phyloP scores from a whole-genome alignment of 495 filamentous ascomycete genomes.

The Xylona heveae region DNA sequence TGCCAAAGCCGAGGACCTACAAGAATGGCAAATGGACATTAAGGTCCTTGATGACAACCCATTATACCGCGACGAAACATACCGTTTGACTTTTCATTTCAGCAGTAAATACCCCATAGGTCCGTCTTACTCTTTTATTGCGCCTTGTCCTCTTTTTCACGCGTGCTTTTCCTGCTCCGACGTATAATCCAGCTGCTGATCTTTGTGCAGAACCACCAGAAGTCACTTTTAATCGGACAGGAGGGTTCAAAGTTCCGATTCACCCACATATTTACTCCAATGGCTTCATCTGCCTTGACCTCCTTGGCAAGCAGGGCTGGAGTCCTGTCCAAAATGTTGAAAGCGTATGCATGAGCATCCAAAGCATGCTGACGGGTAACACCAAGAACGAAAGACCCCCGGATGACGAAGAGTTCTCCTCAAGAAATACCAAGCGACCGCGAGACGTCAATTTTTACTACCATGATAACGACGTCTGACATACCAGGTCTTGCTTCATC shows the following conservation, averaged over 20 bases:
- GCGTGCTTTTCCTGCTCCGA: background rate
- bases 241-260: conserved; percentile 63
- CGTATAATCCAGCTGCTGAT: background rate
- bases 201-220: conserved; percentile 57
- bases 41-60: conserved; percentile 79
- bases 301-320: conserved; percentile 77
- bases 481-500: no score
- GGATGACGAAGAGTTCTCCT: conserved; percentile 71
- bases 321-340: conserved; percentile 92
- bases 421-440: conserved; percentile 51
- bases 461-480: conserved; percentile 67
- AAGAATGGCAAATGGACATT: conserved; percentile 90
- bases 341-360: conserved; percentile 90
- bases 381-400: conserved; percentile 70
- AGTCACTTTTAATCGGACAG: conserved; percentile 57
- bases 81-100: conserved; percentile 76
- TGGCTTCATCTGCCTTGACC: conserved; percentile 92
- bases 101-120: conserved; percentile 74
- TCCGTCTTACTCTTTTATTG: conserved; percentile 16
- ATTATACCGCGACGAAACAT: conserved; percentile 60
- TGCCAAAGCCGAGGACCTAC: conserved; percentile 56
- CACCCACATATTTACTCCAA: conserved; percentile 98
- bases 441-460: conserved; percentile 76
- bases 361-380: conserved; percentile 95
- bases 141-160: background rate